These are phyloP conservation scores for Gynandropsis gynandra DNA, from an alignment of 345 rosid genomes.

Conservation along the genomic window DNA sequence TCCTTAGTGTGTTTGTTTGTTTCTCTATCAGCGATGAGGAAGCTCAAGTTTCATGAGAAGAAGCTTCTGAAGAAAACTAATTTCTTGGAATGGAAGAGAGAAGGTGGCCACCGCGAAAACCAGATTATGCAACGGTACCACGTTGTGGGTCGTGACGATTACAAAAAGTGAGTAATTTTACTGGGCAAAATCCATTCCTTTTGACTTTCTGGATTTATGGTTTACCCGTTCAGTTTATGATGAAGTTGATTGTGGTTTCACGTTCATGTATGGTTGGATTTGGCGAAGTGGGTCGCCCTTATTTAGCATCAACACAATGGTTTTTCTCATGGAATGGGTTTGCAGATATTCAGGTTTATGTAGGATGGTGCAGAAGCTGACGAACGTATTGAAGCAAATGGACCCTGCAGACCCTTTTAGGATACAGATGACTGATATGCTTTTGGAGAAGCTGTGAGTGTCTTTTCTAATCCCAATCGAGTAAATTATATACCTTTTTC, in stretches of 20 bases:
- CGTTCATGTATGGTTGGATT: background rate
- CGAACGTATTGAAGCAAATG: constrained; percentile 70
- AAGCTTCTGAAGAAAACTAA: constrained; percentile 61
- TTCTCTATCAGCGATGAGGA: constrained; percentile 39
- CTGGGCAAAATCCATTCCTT: background rate
- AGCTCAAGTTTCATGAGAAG: constrained; percentile 63
- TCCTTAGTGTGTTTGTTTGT: too few relatives aligned
- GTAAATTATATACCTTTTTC: background rate
- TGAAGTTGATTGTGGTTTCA: background rate
- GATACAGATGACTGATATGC: constrained; percentile 75
- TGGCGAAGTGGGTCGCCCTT: background rate
- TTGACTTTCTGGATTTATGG: background rate
- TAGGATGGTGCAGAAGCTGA: constrained; percentile 84
- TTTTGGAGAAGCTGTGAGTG: constrained; percentile 83
- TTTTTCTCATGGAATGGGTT: background rate
- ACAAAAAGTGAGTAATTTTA: constrained; percentile 56
- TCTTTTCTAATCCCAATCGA: background rate
- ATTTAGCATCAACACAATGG: background rate
- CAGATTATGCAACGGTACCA: constrained; percentile 59
- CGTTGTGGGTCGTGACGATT: constrained; percentile 74
- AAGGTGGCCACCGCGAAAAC: constrained; percentile 64
- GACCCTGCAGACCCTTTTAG: constrained; percentile 73
- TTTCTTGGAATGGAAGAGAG: constrained; percentile 84
- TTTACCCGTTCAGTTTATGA: background rate
- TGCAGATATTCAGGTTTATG: constrained; percentile 65